Base-by-base conservation (phyloP, 768 basidiomycete genomes). In the Serendipita sp. region DNA sequence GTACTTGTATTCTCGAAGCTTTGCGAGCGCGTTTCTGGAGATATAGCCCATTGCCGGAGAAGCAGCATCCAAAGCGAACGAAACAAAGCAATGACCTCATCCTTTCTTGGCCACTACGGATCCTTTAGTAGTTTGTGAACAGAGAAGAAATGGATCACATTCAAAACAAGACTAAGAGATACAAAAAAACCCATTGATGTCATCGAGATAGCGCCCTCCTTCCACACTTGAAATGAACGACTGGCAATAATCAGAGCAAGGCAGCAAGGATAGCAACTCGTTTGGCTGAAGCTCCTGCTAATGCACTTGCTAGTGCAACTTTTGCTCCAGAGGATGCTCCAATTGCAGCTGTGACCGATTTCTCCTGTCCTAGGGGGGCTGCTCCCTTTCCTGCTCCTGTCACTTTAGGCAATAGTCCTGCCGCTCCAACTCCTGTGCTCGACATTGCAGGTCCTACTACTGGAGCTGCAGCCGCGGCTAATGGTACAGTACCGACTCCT, bases 21-120 rank as follows among this genome's bases (percentile, higher is more conserved):
- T 28, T n/a, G 36, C 56, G 35, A 60, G 56, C 28, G 56, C 56
- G 56, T 32, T n/a, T 38, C 18, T 60, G 56, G 56, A 60, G 36
- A 60, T 60, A 35, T 60, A 60, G 28, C 56, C 56, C 56, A 60
- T 60, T 60, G 36, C 56, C 28, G 56, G 48, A 8, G 41, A 41
- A 41, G 41, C 41, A 41, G 41, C 41, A 41, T 41, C 41, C 41
- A 41, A 41, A 23, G 23, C 41, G 41, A 51, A 2, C 18, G n/a
- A 18, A 18, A 51, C n/a, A 32, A 18, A 32, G 48, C 30, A 51
- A 51, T 51, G 48, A 51, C 48, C 48, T 51, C 30, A 18, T 51
- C 8, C 48, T 7, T 32, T n/a, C 8, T 8, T n/a, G n/a, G 8
- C 48, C n/a, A 18, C 48, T 5, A 51, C 48, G 8, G 48, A n/a